phyloP scores from a whole-genome alignment of 257 asterid genomes.

The Linderniella brevidens region DNA sequence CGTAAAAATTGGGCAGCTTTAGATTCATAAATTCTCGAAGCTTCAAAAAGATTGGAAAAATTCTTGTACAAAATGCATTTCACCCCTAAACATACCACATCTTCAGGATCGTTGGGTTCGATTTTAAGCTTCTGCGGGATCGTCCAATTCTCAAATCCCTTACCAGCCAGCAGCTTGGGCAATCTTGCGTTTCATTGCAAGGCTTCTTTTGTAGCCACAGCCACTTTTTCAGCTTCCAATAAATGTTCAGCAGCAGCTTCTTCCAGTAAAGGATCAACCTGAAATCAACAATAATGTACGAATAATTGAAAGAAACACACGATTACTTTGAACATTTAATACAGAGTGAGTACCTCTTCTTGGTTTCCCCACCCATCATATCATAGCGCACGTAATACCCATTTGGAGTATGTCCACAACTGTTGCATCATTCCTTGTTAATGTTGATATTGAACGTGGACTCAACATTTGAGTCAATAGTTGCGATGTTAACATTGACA shows the following conservation, averaged over 20 bases:
- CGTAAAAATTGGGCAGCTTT: too few species aligned
- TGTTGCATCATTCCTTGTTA: slow-evolving; percentile 81
- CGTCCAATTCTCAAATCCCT: slow-evolving; percentile 52
- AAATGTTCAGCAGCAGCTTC: slow-evolving; percentile 52
- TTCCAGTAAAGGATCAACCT: slow-evolving; percentile 89
- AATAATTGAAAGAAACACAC: neutral
- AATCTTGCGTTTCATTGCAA: slow-evolving; percentile 82
- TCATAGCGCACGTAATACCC: slow-evolving; percentile 67
- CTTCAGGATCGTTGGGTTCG: slow-evolving; percentile 88
- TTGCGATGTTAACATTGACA: too few species aligned
- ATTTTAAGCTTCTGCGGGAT: slow-evolving; percentile 79
- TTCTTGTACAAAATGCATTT: too few species aligned
- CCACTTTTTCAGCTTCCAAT: slow-evolving; percentile 83
- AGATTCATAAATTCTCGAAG: neutral
- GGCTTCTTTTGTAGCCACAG: slow-evolving; percentile 89
- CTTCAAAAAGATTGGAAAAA: neutral
- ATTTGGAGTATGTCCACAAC: slow-evolving; percentile 61
- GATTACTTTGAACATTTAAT: neutral
- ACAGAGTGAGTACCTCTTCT: slow-evolving; percentile 81
- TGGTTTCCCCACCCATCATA: slow-evolving; percentile 88
- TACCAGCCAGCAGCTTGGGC: slow-evolving; percentile 71
- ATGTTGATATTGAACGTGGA: too few species aligned
- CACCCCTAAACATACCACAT: slow-evolving; percentile 70
- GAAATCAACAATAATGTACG: slow-evolving; percentile 13
- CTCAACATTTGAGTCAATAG: too few species aligned